phyloP scores from a whole-genome alignment of 306 rosid genomes.

The Gastrolobium bilobum region DNA sequence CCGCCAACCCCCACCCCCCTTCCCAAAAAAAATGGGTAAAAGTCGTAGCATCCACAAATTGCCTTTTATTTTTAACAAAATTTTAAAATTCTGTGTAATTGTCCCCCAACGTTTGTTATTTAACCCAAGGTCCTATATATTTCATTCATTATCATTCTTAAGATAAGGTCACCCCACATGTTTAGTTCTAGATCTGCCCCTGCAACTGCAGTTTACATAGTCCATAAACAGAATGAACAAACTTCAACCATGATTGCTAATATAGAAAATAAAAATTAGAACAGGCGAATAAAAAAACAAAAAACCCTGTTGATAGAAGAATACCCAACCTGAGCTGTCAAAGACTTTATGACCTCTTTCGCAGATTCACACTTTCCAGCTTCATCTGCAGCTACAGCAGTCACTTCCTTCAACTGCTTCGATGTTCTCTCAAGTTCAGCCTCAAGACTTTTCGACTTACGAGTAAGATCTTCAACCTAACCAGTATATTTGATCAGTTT shows the following conservation, averaged over 20 bases:
- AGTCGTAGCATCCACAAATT: not conserved
- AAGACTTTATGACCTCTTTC: conserved; percentile 88
- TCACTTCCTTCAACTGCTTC: conserved; percentile 79
- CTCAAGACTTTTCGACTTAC: conserved; percentile 77
- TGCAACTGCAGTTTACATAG: conserved; percentile 38
- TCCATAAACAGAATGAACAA: conserved; percentile 37
- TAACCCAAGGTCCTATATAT: conserved; percentile 15
- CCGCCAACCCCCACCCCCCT: not conserved
- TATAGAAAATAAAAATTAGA: conserved; percentile 29
- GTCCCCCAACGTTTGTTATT: conserved; percentile 4
- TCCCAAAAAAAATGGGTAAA: not conserved
- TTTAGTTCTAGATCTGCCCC: conserved; percentile 6
- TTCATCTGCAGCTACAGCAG: conserved; percentile 85
- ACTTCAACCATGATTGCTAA: conserved; percentile 21
- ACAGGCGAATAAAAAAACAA: not conserved
- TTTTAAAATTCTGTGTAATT: not conserved
- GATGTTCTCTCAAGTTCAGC: conserved; percentile 81
- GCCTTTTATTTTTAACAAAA: not conserved
- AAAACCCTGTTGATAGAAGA: conserved; percentile 36
- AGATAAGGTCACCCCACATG: conserved; percentile 20
- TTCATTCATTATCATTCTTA: conserved; percentile 9
- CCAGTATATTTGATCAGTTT: conserved; percentile 40
- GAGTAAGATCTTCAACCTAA: conserved; percentile 85
- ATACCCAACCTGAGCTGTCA: conserved; percentile 82
- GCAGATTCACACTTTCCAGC: conserved; percentile 92